Evolutionary conservation across 2,329 filamentous ascomycete species (phyloP), one percentile per base, ranked within the genome.

Genomic region (Fusarium bulbicola): DNA sequence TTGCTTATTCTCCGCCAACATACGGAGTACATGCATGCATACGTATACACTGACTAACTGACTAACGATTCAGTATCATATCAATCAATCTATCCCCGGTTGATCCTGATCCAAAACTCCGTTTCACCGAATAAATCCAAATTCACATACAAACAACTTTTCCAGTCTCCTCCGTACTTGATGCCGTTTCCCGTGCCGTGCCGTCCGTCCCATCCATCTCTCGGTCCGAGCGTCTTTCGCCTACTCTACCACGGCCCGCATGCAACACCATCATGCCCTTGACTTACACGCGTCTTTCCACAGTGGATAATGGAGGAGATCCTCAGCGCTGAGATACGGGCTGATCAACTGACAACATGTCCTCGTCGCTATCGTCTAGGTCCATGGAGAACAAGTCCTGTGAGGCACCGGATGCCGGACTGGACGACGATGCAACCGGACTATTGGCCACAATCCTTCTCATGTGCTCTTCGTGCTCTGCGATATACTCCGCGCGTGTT

Each of bases 131-230:
- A 28, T n/a, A 34, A 36, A n/a, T 36, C 18, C 28, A 45, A 20
- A 5, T 26, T 32, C 20, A 21, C 16, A 28, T 24, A 45, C 16
- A 20, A 34, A 32, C n/a, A n/a, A n/a, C 30, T 40, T 30, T n/a
- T 45, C 61, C 45, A 56, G 30, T 36, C 39, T 24, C n/a, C 26
- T 40, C 3, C 47, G 47, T 50, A 4, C 47, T 50, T 34, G 28
- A 40, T 68, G 63, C 63, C 63, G 56, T 67, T 34, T 63, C 52
- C 59, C 52, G 54, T 64, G 59, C 62, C 47, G 63, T 68, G 64
- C 64, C 66, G 64, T 68, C 28, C 32, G 32, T 34, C 32, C 39
- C 36, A 67, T 67, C 61, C 63, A 68, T 46, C 8, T 39, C 39
- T 18, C 65, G 64, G 66, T 43, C 66, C 58, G 40, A 63, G 64